Percentiles rank a stretch among this genome's conserved stretches.
These are phyloP conservation scores for Kodamaea sagamina DNA, from an alignment of 805 yeast genomes.

Conservation along the genomic window DNA sequence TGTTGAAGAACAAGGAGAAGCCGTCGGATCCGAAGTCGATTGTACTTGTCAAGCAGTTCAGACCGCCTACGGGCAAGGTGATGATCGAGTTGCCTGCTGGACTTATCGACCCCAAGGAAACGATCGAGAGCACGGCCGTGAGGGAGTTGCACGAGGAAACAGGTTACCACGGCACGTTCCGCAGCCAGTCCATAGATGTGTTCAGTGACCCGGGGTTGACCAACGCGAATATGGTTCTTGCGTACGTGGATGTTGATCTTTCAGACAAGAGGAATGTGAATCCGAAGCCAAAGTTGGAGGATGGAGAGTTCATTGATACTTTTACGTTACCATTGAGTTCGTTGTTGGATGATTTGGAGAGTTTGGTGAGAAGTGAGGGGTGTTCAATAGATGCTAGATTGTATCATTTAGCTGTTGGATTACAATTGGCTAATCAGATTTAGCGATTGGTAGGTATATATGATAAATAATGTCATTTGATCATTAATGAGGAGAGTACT, in stretches of 20 bases:
- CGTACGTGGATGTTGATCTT: conserved; percentile 77
- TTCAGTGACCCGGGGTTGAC: conserved; percentile 84
- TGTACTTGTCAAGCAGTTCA: conserved; percentile 81
- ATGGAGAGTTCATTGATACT: conserved; percentile 90
- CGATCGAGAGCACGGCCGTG: conserved; percentile 75
- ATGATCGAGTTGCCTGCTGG: conserved; percentile 97
- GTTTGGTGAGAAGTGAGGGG: conserved; percentile 58
- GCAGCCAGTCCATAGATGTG: conserved; percentile 33
- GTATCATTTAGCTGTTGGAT: conserved; percentile 82
- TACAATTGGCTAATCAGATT: conserved; percentile 48
- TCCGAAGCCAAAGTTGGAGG: conserved; percentile 80
- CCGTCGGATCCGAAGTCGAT: conserved; percentile 41
- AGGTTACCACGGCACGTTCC: conserved; percentile 76
- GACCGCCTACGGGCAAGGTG: conserved; percentile 89
- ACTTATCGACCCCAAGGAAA: conserved; percentile 79
- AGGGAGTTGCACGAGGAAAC: conserved; percentile 92
- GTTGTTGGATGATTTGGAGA: conserved; percentile 55
- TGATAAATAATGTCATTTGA: too few species aligned
- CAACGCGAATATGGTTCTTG: conserved; percentile 81
- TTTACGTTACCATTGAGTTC: conserved; percentile 66
- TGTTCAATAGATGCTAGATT: conserved; percentile 84
- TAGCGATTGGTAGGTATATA: not conserved
- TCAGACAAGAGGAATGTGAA: conserved; percentile 60
- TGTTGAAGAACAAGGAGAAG: conserved; percentile 50
- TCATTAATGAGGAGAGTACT: too few species aligned